Percentiles rank a stretch among this genome's conserved stretches.
Evolutionary conservation across 2,329 filamentous ascomycete genomes (phyloP).

Genomic region (Alternaria sp.): DNA sequence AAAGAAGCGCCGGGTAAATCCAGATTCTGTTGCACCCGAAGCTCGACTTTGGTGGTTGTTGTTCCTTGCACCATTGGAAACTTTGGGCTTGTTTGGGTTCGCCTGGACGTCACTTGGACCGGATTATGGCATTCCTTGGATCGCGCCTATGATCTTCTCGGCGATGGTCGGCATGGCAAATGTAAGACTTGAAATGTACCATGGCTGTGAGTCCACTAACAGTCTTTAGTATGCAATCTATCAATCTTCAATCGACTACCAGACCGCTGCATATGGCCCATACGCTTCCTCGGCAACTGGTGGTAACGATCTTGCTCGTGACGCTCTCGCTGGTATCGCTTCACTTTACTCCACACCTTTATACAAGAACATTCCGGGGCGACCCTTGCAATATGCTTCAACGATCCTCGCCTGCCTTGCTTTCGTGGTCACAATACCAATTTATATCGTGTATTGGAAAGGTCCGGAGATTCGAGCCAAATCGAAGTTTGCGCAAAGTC

Average conservation of each 20-base stretch:
- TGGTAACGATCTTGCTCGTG: constrained; percentile 77
- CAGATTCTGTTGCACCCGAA: constrained; percentile 67
- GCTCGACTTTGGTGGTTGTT: constrained; percentile 72
- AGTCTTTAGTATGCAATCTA: constrained; percentile 68
- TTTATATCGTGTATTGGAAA: constrained; percentile 66
- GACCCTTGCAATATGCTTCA: constrained; percentile 63
- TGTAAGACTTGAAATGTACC: constrained; percentile 18
- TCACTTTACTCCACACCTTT: constrained; percentile 71
- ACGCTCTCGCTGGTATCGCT: constrained; percentile 76
- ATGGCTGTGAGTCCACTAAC: not conserved
- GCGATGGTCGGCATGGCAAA: constrained; percentile 77
- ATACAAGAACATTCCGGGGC: constrained; percentile 42
- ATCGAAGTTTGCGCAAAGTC: constrained; percentile 62
- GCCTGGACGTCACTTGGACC: constrained; percentile 73
- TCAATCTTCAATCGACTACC: constrained; percentile 81
- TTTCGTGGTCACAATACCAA: constrained; percentile 60
- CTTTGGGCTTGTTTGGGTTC: constrained; percentile 75
- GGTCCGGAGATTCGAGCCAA: constrained; percentile 62
- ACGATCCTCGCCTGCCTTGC: constrained; percentile 63
- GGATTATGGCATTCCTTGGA: constrained; percentile 67
- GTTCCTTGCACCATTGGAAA: constrained; percentile 67
- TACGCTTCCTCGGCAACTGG: constrained; percentile 79
- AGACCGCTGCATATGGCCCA: constrained; percentile 75
- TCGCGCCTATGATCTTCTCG: constrained; percentile 71
- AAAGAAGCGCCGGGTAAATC: constrained; percentile 57